Base-by-base conservation (phyloP, 2,329 filamentous ascomycete genomes). In the Monosporascus sp. region DNA sequence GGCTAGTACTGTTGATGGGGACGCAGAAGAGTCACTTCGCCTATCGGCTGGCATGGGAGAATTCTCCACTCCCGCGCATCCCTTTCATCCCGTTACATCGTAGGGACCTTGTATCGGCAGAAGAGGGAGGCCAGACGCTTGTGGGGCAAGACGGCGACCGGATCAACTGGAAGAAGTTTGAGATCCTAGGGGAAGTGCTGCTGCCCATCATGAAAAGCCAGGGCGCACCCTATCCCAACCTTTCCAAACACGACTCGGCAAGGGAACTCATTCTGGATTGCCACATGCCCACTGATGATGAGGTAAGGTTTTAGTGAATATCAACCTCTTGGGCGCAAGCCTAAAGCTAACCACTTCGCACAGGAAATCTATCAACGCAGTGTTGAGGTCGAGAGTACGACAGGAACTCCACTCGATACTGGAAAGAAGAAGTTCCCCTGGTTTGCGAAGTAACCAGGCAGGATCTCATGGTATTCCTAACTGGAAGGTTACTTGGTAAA, bases 161-260 rank as follows among this genome's bases (percentile, higher is more conserved):
- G 49, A 89, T 99, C 67, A 97, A 97, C 68, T 99, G 94, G 94
- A 91, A 88, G 71, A 99, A 99, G 68, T 99, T 97, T 64, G 93
- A 97, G 70, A 87, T 99, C 35, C 85, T 97, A 71, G 92, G 92
- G 6, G 93, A 97, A 62, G 89, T 97, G 5, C 81, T 97, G 50
- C 77, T 97, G 55, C 88, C 90, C 2, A 85, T 99, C 51, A 95
- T 97, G 81, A 88, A 87, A 71, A 96, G 93, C 64, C 92, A 97
- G 70, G 88, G 89, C 51, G 84, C 84, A 48, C 85, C 90, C 5
- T 97, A 97, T 63, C 82, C 84, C 25, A 87, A 85, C 56, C 74
- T 93, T 56, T 75, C 76, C 37, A 85, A 80, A 63, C 85, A 88
- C 62, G 87, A 93, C 54, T 78, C 81, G 50, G 82, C 89, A 5